These are phyloP conservation scores for Aspergillus spinulosporus DNA, from an alignment of 2,329 filamentous ascomycete species.

Conservation along the genomic window DNA sequence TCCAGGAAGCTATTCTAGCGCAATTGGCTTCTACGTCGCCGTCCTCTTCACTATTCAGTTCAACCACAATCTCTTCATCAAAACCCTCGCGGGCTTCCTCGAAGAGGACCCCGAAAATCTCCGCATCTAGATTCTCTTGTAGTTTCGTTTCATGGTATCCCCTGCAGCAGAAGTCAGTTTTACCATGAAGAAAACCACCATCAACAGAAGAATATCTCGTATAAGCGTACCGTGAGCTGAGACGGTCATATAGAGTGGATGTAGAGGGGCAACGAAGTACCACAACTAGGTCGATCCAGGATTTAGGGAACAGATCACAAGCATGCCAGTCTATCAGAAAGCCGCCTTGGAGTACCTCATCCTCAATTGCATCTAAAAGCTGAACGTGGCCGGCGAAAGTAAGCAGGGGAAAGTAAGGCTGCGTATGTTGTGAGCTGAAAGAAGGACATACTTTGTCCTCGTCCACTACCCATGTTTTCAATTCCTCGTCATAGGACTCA, in stretches of 20 bases:
- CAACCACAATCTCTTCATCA: constrained; percentile 82
- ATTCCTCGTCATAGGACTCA: constrained; percentile 82
- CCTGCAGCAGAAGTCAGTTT: constrained; percentile 42
- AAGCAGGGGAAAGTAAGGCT: constrained; percentile 6
- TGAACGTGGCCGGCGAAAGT: constrained; percentile 19
- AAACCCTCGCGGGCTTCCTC: constrained; percentile 89
- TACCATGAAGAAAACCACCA: not conserved
- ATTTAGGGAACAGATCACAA: constrained; percentile 89
- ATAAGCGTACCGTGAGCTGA: constrained; percentile 64
- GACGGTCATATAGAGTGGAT: constrained; percentile 76
- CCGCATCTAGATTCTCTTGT: constrained; percentile 92
- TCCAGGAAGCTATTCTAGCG: constrained; percentile 78
- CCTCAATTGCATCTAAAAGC: constrained; percentile 86
- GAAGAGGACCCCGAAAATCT: constrained; percentile 94
- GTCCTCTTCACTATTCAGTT: constrained; percentile 76
- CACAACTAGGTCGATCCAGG: constrained; percentile 93
- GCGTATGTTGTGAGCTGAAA: not conserved
- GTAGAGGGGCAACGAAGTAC: constrained; percentile 79
- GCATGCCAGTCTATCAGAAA: constrained; percentile 97
- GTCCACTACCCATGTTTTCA: constrained; percentile 87
- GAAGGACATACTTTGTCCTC: constrained; percentile 75
- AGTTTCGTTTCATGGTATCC: constrained; percentile 84
- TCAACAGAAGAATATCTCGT: constrained; percentile 2
- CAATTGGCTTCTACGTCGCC: constrained; percentile 89
- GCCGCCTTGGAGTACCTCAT: constrained; percentile 74